Evolutionary conservation across 2,329 filamentous ascomycete species (phyloP), one percentile per base, ranked within the genome.

Genomic region (Colletotrichum echinochloae): DNA sequence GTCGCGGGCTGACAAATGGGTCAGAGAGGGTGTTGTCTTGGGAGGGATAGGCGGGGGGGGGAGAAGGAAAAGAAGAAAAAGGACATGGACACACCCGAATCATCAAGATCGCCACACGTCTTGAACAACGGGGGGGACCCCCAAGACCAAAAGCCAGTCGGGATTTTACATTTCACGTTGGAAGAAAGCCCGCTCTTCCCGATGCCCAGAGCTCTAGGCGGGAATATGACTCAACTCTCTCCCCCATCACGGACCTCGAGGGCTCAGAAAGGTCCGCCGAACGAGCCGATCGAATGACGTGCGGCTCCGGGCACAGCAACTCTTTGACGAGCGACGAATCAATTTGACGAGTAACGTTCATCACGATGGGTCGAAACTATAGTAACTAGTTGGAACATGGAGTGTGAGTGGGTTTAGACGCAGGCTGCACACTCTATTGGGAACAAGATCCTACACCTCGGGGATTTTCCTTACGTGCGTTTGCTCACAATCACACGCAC

Each of bases 241-340:
- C 30, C 44, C 41, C 35, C 55, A 48, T 37, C 37, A 70, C 39
- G 62, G 59, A 30, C 68, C 51, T 59, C 35, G 35, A 20, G 16
- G n/a, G n/a, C 26, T 26, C 54, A 39, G 30, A 8, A 11, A 57
- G 18, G 63, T 39, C 67, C 67, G 63, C 56, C 63, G 67, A 63
- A 26, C n/a, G 37, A 57, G 67, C 67, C 67, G 57, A 62, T 64
- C 65, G n/a, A n/a, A 37, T 59, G 57, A 51, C 57, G 44, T 35
- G 41, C 28, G 44, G 39, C 41, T 35, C 9, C 14, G 20, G n/a
- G 23, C 39, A 55, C 66, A 33, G 4, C 4, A 33, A 46, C 18
- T 44, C 20, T 66, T n/a, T n/a, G 49, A 49, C 66, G 55, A 35
- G 46, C 39, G 57, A 39, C 66, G 63, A 59, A n/a, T 33, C 51